Base-by-base conservation (phyloP, 1,139 yeast species). In the Pichia sp. region DNA sequence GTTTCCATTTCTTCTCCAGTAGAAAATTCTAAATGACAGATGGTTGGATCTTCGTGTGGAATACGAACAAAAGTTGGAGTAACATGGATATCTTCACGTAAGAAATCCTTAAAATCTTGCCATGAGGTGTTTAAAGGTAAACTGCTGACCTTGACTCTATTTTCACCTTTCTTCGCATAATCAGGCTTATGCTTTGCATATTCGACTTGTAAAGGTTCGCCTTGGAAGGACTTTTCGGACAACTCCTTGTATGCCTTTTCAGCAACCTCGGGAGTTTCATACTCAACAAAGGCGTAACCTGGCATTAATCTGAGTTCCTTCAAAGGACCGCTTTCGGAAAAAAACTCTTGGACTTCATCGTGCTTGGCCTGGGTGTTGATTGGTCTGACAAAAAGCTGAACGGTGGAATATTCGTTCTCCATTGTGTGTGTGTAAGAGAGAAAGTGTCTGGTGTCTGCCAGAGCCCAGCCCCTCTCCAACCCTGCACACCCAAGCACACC, bases 31-130 rank as follows among this genome's bases (percentile, higher is more conserved):
- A 87, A 48, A 37, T 56, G 73, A 50, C 82, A 82, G 63, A 91
- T 84, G 48, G 80, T 70, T 56, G 81, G 80, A 58, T 80, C 84
- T 55, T 79, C 79, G 59, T 78, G 73, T 41, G 72, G 69, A 65
- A 82, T 86, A 64, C 80, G 78, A 53, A 85, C 84, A 62, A 80
- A 83, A 37, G 80, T 75, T 45, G 88, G 84, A 48, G 77, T 74
- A 53, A 72, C 64, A 51, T 74, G 76, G 55, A 78, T 72, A 57
- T 78, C 78, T 50, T 81, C 89, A 62, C 86, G 70, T 50, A 82
- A 83, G 56, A 79, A 77, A 65, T 83, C 93, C 65, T 83, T 83
- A 59, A 83, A 74, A 59, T 82, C 89, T 70, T 83, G 91, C 93
- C 93, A 83, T 41, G 87, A 80, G 43, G 85, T 73, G 49, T 80